Evolutionary conservation across 1,284 basidiomycete genomes (phyloP), one percentile per base, ranked within the genome.

Genomic region (Irpex rosettiformis): DNA sequence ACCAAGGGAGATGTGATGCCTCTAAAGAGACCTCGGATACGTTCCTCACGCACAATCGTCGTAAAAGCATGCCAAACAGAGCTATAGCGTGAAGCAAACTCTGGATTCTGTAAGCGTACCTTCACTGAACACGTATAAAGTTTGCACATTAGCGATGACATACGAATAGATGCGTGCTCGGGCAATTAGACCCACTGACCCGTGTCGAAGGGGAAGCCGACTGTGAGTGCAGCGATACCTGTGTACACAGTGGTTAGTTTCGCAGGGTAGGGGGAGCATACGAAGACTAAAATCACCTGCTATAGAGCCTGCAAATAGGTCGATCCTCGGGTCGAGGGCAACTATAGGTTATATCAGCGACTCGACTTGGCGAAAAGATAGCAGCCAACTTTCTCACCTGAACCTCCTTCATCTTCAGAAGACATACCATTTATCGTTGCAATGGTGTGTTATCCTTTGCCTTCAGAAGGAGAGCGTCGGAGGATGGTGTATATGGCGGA

Each of bases 171-270:
- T 25, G 33, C 13, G 7, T 24, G 33, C 27, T 16, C 24, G 22
- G 8, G 2, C 21, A 27, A 22, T 33, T 30, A 52, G 58, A 56
- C 58, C 18, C 13, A 68, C 75, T 61, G 64, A 85, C 88, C 83
- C 56, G 89, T 91, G 69, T 91, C 89, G 56, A 91, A 86, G 0
- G 89, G 89, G 67, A 85, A 86, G 18, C 88, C 88, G 18, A 89
- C 84, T 29, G 80, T 71, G 10, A 91, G 73, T 28, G 84, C 80
- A 2, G 81, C 79, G 61, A 86, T 81, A 13, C 88, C 88, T 88
- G 30, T 49, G 47, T 40, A 55, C 40, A 5, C 25, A 40, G 40
- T 51, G 16, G 53, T 61, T n/a, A 45, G 33, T 47, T 43, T 24
- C 43, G 30, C 42, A 16, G 24, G 11, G 37, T 43, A 18, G 28